phyloP scores from a whole-genome alignment of 192 early-diverging fungal genomes.

The Physocladia obscura region DNA sequence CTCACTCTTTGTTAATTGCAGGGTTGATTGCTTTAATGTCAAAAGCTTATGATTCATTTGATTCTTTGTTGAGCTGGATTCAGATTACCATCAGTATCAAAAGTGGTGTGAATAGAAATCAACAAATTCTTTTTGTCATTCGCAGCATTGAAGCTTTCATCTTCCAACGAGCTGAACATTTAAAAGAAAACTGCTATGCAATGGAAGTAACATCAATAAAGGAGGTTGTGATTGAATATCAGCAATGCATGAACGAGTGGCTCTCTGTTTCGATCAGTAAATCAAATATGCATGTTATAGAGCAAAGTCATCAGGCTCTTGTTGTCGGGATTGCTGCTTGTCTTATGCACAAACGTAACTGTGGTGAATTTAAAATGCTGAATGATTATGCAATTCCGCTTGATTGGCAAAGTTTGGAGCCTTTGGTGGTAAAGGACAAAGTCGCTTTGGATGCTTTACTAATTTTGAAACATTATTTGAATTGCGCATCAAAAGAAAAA shows the following conservation, averaged over 20 bases:
- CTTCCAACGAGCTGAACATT: not conserved
- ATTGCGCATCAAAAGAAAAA: not conserved
- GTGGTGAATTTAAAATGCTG: not conserved
- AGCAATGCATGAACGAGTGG: not conserved
- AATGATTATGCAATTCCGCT: not conserved
- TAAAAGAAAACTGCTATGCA: too few species aligned
- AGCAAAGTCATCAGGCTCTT: not conserved
- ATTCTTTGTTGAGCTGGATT: too few species aligned
- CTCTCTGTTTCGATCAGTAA: not conserved
- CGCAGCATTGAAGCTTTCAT: not conserved
- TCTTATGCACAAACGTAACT: not conserved
- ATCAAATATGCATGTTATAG: not conserved
- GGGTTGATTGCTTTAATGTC: too few species aligned
- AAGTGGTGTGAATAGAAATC: too few species aligned
- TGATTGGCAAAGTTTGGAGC: not conserved
- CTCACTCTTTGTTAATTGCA: too few species aligned
- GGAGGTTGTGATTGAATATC: not conserved
- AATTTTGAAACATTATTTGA: not conserved
- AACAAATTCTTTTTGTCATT: not conserved
- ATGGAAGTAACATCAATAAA: too few species aligned
- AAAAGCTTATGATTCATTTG: too few species aligned
- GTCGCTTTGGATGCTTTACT: not conserved
- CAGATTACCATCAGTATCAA: too few species aligned
- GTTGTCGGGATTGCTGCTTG: not conserved
- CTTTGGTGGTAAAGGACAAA: not conserved